Percentiles rank a stretch among this genome's conserved stretches.
Evolutionary conservation across 441 rosid species (phyloP).

Genomic region (Isatis lusitanica): DNA sequence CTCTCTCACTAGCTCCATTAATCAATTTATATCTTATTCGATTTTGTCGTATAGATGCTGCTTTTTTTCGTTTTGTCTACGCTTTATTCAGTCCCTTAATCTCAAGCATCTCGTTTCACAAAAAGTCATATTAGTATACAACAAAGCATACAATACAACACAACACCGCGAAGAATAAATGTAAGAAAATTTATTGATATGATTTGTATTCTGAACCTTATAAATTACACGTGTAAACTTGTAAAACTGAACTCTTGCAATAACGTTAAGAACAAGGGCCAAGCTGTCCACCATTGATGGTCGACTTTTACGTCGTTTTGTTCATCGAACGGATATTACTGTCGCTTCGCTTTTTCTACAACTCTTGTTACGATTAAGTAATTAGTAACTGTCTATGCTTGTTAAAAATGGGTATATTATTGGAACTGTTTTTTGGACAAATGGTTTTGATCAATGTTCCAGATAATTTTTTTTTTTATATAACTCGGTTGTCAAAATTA

Average conservation of each 20-base stretch:
- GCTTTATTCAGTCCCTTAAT: background rate
- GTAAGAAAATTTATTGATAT: background rate
- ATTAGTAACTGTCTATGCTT: background rate
- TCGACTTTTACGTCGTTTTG: constrained; percentile 5
- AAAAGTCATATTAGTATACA: background rate
- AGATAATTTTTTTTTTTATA: too few species aligned
- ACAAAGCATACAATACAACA: background rate
- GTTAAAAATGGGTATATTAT: background rate
- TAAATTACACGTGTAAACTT: constrained; percentile 8
- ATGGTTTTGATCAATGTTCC: too few species aligned
- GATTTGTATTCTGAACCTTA: background rate
- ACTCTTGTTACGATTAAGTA: background rate
- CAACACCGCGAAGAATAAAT: background rate
- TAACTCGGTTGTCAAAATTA: too few species aligned
- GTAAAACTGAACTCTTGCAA: constrained; percentile 8
- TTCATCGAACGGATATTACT: background rate
- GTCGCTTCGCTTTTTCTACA: background rate
- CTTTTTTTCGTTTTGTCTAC: background rate
- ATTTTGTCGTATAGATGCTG: background rate
- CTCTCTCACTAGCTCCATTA: constrained; percentile 22
- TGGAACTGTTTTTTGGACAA: too few species aligned
- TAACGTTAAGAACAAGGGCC: constrained; percentile 6
- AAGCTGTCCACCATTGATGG: constrained; percentile 8
- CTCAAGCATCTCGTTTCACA: background rate
- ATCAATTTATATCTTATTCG: background rate